Conservation (phyloP, 257 asterid species). For the Thymus quinquecostatus region DNA sequence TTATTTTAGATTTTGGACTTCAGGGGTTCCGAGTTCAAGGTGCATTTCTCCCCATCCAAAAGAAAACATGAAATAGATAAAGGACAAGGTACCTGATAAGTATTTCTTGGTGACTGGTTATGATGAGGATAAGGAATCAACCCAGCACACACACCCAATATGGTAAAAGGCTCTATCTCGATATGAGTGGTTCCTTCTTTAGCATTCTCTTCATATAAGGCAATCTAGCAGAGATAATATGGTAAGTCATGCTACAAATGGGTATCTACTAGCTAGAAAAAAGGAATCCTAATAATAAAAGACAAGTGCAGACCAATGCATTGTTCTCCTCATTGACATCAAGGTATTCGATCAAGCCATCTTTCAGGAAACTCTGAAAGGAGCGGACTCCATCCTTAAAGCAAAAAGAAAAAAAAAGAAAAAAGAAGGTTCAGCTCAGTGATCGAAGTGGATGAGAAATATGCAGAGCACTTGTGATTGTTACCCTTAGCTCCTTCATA, state of each 20-base stretch:
- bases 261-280: constrained; percentile 8
- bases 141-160: constrained; percentile 89
- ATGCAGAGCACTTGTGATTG: constrained; percentile 16
- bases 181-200: constrained; percentile 82
- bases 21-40: constrained; percentile 6
- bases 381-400: constrained; percentile 89
- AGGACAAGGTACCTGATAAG: constrained; percentile 67
- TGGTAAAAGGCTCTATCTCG: constrained; percentile 97
- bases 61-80: background rate
- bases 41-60: background rate
- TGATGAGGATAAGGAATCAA: constrained; percentile 99
- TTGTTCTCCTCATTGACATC: constrained; percentile 99
- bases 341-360: constrained; percentile 93
- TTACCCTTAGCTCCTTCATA: constrained; percentile 96
- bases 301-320: constrained; percentile 66
- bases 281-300: constrained; percentile 9
- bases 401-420: constrained; percentile 25
- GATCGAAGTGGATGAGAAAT: constrained; percentile 27
- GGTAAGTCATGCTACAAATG: constrained; percentile 25
- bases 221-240: constrained; percentile 58
- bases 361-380: constrained; percentile 77
- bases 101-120: constrained; percentile 98
- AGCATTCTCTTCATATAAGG: constrained; percentile 85
- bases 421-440: constrained; percentile 24
- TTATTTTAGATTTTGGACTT: constrained; percentile 11